Evolutionary conservation across 768 basidiomycete genomes (phyloP).

Genomic region (Trametes cubensis): DNA sequence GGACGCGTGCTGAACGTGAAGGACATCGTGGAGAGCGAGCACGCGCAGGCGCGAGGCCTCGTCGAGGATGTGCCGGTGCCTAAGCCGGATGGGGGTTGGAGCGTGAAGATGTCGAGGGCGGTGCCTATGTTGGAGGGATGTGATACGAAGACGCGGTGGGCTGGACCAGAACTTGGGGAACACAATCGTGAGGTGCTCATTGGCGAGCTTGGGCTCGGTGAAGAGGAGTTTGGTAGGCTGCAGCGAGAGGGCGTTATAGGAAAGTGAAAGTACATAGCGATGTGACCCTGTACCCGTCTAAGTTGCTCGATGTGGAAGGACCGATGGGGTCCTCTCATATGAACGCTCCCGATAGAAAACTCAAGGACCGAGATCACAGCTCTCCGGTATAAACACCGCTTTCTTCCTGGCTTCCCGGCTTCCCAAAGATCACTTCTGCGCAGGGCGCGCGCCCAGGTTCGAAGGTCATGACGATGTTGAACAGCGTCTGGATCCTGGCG

Average conservation of each 20-base stretch:
- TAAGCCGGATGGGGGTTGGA: conserved; percentile 50
- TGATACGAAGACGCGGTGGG: conserved; percentile 62
- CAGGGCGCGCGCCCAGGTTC: conserved; percentile 27
- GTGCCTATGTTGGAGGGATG: conserved; percentile 66
- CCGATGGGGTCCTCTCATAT: background rate
- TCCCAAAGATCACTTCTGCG: conserved; percentile 39
- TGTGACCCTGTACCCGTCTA: background rate
- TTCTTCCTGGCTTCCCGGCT: conserved; percentile 28
- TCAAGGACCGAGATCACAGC: conserved; percentile 5
- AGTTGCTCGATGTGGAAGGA: background rate
- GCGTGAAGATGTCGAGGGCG: conserved; percentile 66
- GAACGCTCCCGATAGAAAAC: background rate
- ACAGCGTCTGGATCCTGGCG: conserved; percentile 36
- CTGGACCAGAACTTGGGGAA: conserved; percentile 66
- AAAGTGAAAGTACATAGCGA: conserved; percentile 5
- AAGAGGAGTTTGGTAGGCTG: conserved; percentile 30
- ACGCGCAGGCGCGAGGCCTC: conserved; percentile 54
- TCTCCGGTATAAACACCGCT: conserved; percentile 26
- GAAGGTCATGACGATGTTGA: conserved; percentile 42
- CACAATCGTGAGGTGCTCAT: conserved; percentile 39
- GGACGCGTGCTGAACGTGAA: conserved; percentile 65
- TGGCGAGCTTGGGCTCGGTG: conserved; percentile 32
- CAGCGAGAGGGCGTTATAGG: conserved; percentile 33
- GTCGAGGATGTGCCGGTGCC: conserved; percentile 61
- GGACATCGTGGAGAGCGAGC: conserved; percentile 63